A percentile compares a stretch with the other conserved stretches of the same genome.
phyloP scores from a whole-genome alignment of 495 filamentous ascomycete genomes.

The Talaromyces liani region DNA sequence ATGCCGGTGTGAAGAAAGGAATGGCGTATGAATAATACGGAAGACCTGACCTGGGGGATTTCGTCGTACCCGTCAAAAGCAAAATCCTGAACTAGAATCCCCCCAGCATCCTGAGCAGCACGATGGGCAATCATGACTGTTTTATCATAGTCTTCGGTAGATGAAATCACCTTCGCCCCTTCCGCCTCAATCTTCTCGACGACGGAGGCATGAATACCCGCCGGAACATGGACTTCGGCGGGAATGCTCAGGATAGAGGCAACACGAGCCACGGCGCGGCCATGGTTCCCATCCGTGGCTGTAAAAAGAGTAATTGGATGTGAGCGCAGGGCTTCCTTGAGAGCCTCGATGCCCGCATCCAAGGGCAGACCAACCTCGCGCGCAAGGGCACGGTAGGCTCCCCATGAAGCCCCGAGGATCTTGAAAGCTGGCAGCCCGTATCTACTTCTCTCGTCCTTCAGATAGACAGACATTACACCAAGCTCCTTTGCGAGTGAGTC shows the following conservation, averaged over 20 bases:
- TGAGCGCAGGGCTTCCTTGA: conserved; percentile 13
- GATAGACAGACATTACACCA: conserved; percentile 42
- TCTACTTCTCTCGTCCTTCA: conserved; percentile 53
- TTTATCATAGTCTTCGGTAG: conserved; percentile 53
- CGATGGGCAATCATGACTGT: conserved; percentile 40
- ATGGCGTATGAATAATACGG: neutral
- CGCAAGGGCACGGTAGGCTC: conserved; percentile 47
- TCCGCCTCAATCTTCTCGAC: conserved; percentile 47
- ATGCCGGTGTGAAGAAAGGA: neutral
- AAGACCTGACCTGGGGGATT: conserved; percentile 35
- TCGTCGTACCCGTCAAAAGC: conserved; percentile 45
- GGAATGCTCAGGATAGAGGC: conserved; percentile 44
- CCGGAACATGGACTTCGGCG: conserved; percentile 49
- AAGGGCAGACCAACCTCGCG: conserved; percentile 33
- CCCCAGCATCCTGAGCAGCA: conserved; percentile 20
- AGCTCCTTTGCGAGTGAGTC: conserved; percentile 47
- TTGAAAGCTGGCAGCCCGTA: conserved; percentile 68
- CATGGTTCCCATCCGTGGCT: conserved; percentile 67
- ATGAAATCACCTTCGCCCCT: conserved; percentile 44
- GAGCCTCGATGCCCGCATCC: conserved; percentile 28
- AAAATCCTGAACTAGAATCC: conserved; percentile 9
- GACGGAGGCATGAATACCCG: conserved; percentile 42
- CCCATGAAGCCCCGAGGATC: conserved; percentile 72
- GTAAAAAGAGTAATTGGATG: conserved; percentile 33
- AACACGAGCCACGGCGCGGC: conserved; percentile 60